A percentile compares a stretch with the other conserved stretches of the same genome.
phyloP scores from a whole-genome alignment of 2,329 filamentous ascomycete species.

The Xylaria sp. region DNA sequence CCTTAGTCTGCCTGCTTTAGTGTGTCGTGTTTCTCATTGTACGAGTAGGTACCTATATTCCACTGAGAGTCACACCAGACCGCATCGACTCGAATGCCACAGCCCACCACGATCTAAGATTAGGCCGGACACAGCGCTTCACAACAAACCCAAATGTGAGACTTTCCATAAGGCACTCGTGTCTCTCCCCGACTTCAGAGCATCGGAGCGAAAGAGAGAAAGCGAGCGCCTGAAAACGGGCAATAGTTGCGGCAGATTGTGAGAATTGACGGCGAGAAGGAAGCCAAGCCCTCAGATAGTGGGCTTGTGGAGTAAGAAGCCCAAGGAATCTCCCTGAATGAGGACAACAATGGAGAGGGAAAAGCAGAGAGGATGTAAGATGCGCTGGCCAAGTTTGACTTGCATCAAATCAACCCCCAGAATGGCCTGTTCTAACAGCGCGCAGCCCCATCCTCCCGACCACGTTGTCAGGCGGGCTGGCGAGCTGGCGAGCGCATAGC shows the following conservation, averaged over 20 bases:
- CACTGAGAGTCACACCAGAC: constrained; percentile 22
- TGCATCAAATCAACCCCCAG: constrained; percentile 31
- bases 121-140: neutral
- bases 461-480: constrained; percentile 21
- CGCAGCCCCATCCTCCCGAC: constrained; percentile 27
- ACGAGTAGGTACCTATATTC: constrained; percentile 7
- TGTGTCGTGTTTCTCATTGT: constrained; percentile 31
- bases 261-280: constrained; percentile 4
- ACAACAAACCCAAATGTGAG: neutral
- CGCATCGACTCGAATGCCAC: neutral
- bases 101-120: neutral
- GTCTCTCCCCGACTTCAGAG: constrained; percentile 5
- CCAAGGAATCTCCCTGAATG: constrained; percentile 18
- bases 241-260: constrained; percentile 20
- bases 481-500: constrained; percentile 19
- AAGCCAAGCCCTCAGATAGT: constrained; percentile 8
- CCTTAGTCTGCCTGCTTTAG: constrained; percentile 1
- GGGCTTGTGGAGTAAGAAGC: constrained; percentile 14
- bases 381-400: constrained; percentile 33
- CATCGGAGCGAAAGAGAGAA: constrained; percentile 1
- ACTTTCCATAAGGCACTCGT: neutral
- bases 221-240: neutral
- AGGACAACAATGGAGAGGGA: neutral
- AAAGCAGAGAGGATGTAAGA: constrained; percentile 23
- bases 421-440: constrained; percentile 24